Evolutionary conservation across 352 stramenopile genomes (phyloP), one percentile per base, ranked within the genome.

Genomic region (Pythium biforme): DNA sequence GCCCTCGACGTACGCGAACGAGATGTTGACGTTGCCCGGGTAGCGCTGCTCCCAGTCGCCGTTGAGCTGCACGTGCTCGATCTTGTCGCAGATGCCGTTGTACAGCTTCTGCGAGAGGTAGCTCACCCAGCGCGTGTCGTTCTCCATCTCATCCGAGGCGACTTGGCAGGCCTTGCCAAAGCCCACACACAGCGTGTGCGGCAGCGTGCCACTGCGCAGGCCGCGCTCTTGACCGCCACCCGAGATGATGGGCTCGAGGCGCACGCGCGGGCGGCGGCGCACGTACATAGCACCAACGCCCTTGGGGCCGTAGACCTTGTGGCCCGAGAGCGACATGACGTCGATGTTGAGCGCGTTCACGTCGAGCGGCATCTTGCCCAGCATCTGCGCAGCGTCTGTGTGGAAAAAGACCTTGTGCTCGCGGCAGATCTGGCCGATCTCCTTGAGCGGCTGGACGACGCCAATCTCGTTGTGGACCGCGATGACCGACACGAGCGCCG

Each of bases 381-480:
- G 72, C 97, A 99, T 99, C 79, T 99, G 97, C 34, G 98, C 98
- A 6, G 96, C 95, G 81, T 99, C 98, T 19, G 92, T 98, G 81
- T 99, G 98, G 82, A 99, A 99, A 68, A 99, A 98, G 29, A 99
- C 87, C 72, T 97, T 98, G 64, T 83, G 74, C 22, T 81, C 77
- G 49, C 89, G 86, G 72, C 94, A 98, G 51, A 98, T 92, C 58
- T 90, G 76, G 25, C 96, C 96, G 73, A 99, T 99, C 64, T 98
- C 92, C 76, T 98, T 91, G 6, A 99, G 79, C 11, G 96, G 96
- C 76, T 99, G 98, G 27, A 99, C 64, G 29, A 99, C 98, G 34
- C 98, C 98, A 76, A 99, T 99, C 80, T 99, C 98, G 76, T 99
- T 99, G 86, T 99, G 99, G 47, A 99, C 97, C 2, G 96, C 97